These are phyloP conservation scores for Alternaria alternata DNA, from an alignment of 2,329 filamentous ascomycete species.

Conservation along the genomic window DNA sequence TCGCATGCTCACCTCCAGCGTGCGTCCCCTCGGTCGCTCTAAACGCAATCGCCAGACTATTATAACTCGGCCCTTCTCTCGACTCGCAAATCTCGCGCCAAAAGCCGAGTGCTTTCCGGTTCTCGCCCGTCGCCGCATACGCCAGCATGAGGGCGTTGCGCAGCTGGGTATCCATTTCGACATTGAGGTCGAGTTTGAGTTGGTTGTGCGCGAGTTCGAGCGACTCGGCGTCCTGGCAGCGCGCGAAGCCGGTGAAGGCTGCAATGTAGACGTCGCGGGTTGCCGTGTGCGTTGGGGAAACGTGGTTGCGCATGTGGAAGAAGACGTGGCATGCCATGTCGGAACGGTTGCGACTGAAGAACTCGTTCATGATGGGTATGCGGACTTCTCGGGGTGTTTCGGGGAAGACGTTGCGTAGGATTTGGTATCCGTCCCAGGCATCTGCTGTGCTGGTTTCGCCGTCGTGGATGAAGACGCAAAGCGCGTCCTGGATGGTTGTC, in stretches of 20 bases:
- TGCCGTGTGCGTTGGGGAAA: constrained; percentile 69
- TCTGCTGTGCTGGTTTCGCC: constrained; percentile 70
- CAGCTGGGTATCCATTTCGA: constrained; percentile 78
- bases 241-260: constrained; percentile 78
- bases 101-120: constrained; percentile 74
- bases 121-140: constrained; percentile 74
- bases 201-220: constrained; percentile 87
- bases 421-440: constrained; percentile 67
- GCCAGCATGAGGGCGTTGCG: constrained; percentile 89
- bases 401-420: constrained; percentile 66
- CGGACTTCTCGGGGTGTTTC: constrained; percentile 72
- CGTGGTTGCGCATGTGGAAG: constrained; percentile 88
- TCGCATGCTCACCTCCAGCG: constrained; percentile 56
- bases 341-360: constrained; percentile 77
- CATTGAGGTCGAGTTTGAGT: constrained; percentile 86
- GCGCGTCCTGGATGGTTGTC: constrained; percentile 68
- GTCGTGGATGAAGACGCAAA: constrained; percentile 75
- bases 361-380: constrained; percentile 78
- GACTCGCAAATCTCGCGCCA: constrained; percentile 86
- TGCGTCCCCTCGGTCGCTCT: constrained; percentile 73
- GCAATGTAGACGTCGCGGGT: constrained; percentile 76
- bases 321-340: constrained; percentile 91
- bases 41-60: constrained; percentile 82
- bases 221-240: constrained; percentile 66
- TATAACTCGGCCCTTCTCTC: constrained; percentile 84